phyloP scores from a whole-genome alignment of 345 rosid genomes.

The Turritis glabra region DNA sequence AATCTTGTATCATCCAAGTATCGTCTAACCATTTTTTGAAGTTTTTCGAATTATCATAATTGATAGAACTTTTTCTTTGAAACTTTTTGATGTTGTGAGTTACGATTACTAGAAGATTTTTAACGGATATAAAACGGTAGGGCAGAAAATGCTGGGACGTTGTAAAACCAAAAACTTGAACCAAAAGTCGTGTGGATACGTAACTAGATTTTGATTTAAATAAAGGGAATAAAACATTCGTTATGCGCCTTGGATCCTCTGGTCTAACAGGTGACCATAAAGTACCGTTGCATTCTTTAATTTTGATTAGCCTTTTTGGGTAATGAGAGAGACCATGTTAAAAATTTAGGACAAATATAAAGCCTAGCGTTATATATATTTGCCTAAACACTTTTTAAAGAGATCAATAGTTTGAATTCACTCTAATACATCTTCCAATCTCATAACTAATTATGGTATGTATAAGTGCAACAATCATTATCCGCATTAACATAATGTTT shows the following conservation, averaged over 20 bases:
- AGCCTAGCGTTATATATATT: constrained; percentile 18
- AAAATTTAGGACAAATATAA: too few relatives aligned
- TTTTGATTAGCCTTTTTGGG: constrained; percentile 19
- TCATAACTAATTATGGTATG: background rate
- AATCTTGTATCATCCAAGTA: background rate
- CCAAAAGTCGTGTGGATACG: background rate
- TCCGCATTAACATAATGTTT: background rate
- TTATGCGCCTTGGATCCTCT: constrained; percentile 38
- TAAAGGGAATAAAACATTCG: constrained; percentile 27
- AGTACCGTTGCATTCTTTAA: constrained; percentile 19
- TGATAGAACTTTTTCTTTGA: background rate
- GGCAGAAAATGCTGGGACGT: constrained; percentile 17
- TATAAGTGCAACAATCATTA: background rate
- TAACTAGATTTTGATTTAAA: background rate
- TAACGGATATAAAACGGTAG: constrained; percentile 27
- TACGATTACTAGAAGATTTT: background rate
- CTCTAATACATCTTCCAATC: background rate
- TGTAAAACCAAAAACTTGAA: constrained; percentile 18
- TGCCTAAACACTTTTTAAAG: constrained; percentile 3
- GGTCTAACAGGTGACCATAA: constrained; percentile 22
- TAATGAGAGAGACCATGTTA: constrained; percentile 26
- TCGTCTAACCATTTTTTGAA: too few relatives aligned
- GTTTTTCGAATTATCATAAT: background rate
- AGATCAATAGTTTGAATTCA: constrained; percentile 19
- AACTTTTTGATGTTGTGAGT: background rate